Percentiles rank a stretch among this genome's conserved stretches.
Conservation (phyloP, 208 protist genomes). For the Leishmania aethiopica region DNA sequence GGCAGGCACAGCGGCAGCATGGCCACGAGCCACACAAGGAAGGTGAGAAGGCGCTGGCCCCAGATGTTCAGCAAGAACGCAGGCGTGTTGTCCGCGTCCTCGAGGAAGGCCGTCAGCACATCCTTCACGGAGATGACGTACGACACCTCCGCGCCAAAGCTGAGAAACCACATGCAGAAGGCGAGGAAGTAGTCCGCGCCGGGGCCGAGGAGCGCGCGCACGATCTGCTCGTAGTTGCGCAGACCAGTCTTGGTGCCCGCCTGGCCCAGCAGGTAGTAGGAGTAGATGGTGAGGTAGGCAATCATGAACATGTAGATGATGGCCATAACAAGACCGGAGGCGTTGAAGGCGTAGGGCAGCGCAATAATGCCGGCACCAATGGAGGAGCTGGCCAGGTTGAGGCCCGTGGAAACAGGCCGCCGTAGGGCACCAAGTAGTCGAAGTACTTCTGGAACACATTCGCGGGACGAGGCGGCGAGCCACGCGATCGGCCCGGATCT, state of each 20-base stretch:
- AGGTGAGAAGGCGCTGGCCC: slow-evolving; percentile 54
- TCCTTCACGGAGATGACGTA: slow-evolving; percentile 81
- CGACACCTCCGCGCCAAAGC: slow-evolving; percentile 62
- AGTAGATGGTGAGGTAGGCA: slow-evolving; percentile 55
- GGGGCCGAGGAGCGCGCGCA: slow-evolving; percentile 45
- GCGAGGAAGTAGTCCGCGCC: slow-evolving; percentile 62
- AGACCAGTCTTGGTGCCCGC: slow-evolving; percentile 35
- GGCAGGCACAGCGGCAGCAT: slow-evolving; percentile 83
- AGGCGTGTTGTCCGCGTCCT: slow-evolving; percentile 32
- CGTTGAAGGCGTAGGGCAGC: slow-evolving; percentile 55
- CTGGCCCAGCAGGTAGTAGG: slow-evolving; percentile 50
- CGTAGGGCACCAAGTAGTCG: slow-evolving; percentile 50
- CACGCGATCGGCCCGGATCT: slow-evolving; percentile 25
- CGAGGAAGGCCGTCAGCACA: slow-evolving; percentile 54
- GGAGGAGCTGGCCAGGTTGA: slow-evolving; percentile 55
- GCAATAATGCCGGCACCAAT: slow-evolving; percentile 68
- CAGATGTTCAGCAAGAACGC: slow-evolving; percentile 28
- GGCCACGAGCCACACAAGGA: slow-evolving; percentile 44
- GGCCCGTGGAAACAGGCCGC: slow-evolving; percentile 51
- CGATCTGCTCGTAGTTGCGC: slow-evolving; percentile 51
- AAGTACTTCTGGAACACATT: slow-evolving; percentile 40
- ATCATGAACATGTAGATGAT: slow-evolving; percentile 38
- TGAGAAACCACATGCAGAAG: slow-evolving; percentile 55
- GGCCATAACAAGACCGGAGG: slow-evolving; percentile 46
- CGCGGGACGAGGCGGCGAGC: slow-evolving; percentile 27